Evolutionary conservation across 192 early-diverging fungal genomes (phyloP).

Genomic region (Anaeromyces robustus): DNA sequence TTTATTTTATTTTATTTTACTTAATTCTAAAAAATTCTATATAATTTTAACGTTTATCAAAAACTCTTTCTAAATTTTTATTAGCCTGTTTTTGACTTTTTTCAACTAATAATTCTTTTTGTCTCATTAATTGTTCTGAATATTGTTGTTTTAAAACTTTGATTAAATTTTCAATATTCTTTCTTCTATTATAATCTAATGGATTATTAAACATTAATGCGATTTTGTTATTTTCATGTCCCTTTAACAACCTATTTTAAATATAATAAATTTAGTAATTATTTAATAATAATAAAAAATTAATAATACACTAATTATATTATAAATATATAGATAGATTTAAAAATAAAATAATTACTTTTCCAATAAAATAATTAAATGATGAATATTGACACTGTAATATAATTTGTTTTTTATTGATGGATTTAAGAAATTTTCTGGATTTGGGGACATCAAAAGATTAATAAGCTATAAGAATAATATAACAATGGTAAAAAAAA

Average conservation of each 20-base stretch:
- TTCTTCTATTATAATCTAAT: constrained; percentile 21
- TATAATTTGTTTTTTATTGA: constrained; percentile 46
- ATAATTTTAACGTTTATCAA: not conserved
- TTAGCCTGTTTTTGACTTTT: not conserved
- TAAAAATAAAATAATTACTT: constrained; percentile 40
- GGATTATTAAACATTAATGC: constrained; percentile 7
- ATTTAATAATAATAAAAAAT: not conserved
- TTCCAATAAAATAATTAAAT: constrained; percentile 56
- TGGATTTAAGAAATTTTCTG: constrained; percentile 58
- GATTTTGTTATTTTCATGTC: constrained; percentile 23
- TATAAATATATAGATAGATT: not conserved
- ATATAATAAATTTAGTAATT: not conserved
- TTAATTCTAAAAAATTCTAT: too few species aligned
- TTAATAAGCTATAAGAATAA: constrained; percentile 32
- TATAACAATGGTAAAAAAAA: not conserved
- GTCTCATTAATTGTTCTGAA: not conserved
- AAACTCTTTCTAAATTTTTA: not conserved
- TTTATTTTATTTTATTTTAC: too few species aligned
- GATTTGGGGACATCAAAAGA: constrained; percentile 48
- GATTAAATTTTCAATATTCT: constrained; percentile 22
- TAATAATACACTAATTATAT: too few species aligned
- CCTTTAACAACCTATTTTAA: constrained; percentile 10
- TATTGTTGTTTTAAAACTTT: constrained; percentile 5
- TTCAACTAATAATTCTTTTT: not conserved
- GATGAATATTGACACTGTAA: constrained; percentile 36